Base-by-base conservation (phyloP, 2,329 filamentous ascomycete species). In the Xylaria polymorpha region DNA sequence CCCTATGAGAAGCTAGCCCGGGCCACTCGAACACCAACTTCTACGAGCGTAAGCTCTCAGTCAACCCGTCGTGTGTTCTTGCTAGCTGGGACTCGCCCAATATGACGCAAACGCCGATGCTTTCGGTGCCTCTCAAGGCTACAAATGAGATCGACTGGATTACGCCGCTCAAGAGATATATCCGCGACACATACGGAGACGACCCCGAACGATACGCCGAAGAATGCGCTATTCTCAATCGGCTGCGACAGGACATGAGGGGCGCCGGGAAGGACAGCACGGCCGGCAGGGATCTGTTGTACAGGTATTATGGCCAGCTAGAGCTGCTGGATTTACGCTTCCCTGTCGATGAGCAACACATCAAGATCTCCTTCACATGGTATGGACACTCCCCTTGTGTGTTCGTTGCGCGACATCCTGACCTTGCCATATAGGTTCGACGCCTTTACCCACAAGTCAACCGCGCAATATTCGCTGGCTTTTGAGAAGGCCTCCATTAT, bases 101-200 rank as follows among this genome's bases (percentile, higher is more conserved):
- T 75, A 94, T 93, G 91, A 87, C 92, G 80, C 92, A 97, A 85
- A 91, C 94, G 74, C 94, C 94, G 71, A 98, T 98, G 95, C 91
- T 98, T 76, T 97, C 94, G 76, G 91, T 91, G 87, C 95, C 95
- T 79, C 88, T 98, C 77, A 98, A 92, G 89, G 88, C 88, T 63
- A 99, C 96, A 73, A 97, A 94, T 86, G 96, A 99, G 85, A 97
- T 99, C 80, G 96, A 99, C 87, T 99, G 96, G 96, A 87, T 98
- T 73, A 86, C 88, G 57, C 96, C 96, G 57, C 87, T 99, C 74
- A 98, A 98, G 85, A 85, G 87, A 73, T 98, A 98, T 84, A 99
- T 99, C 77, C 89, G 94, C 74, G 88, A 94, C 75, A 97, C 92
- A 29, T 98, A 99, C 80, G 94, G 94, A 80, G 96, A 99, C 82